Evolutionary conservation across 176 grass and related monocot genomes (phyloP).

Genomic region (Bonia amplexicaulis): DNA sequence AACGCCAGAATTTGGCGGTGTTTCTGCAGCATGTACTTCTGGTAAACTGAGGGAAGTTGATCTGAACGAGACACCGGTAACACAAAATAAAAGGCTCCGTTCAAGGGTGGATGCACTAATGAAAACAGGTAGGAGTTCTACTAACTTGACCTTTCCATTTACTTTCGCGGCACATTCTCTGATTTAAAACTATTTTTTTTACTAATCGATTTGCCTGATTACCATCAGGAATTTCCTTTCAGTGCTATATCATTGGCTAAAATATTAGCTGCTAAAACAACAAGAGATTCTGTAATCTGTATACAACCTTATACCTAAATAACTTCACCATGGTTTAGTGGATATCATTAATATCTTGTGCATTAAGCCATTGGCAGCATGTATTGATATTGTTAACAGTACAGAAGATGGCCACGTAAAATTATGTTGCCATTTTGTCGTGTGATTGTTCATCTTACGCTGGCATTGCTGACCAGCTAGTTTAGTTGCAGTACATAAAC

Average conservation of each 20-base stretch:
- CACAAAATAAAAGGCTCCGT: conserved; percentile 78
- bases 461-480: neutral
- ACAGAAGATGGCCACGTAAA: neutral
- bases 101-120: conserved; percentile 66
- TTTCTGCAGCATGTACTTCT: conserved; percentile 41
- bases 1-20: conserved; percentile 57
- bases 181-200: neutral
- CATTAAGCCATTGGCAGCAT: neutral
- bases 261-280: neutral
- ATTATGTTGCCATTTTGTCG: neutral
- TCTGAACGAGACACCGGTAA: conserved; percentile 82
- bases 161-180: neutral
- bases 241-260: neutral
- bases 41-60: conserved; percentile 87
- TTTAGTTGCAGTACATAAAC: neutral
- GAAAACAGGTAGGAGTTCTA: conserved; percentile 62
- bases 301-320: neutral
- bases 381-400: neutral
- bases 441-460: neutral
- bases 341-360: neutral
- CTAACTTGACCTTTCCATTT: neutral
- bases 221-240: neutral
- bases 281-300: neutral
- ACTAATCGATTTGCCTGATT: conserved; percentile 7
- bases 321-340: neutral